Conservation (phyloP, 116 monocot species). For the Dioscorea cayenensis region DNA sequence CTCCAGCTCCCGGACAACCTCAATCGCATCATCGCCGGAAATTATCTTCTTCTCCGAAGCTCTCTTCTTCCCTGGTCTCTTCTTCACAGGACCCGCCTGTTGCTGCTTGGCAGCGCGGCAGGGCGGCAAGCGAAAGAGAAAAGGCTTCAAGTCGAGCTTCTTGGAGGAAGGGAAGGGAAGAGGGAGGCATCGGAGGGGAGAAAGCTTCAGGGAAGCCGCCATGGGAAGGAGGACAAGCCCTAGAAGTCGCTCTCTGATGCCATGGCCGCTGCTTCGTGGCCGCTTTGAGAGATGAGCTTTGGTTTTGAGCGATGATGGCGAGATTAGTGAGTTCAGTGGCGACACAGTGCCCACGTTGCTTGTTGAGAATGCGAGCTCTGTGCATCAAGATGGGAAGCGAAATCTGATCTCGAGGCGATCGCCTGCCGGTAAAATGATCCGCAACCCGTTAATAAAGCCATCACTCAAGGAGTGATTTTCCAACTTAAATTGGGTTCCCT, state of each 20-base stretch:
- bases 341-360: no score
- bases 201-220: not conserved
- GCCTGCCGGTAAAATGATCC: no score
- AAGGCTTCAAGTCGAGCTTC: not conserved
- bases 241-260: not conserved
- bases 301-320: not conserved
- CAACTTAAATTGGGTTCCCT: no score
- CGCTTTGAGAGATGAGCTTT: not conserved
- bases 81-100: constrained; percentile 19
- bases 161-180: not conserved
- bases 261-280: not conserved
- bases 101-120: constrained; percentile 18
- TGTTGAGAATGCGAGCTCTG: no score
- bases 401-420: no score
- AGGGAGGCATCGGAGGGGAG: not conserved
- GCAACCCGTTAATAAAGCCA: no score
- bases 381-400: no score
- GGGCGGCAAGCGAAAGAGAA: not conserved
- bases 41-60: not conserved
- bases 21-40: not conserved
- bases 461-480: no score
- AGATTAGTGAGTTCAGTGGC: no score
- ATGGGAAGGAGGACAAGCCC: not conserved
- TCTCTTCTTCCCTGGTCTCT: constrained; percentile 13
- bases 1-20: not conserved